phyloP scores from a whole-genome alignment of 2,329 filamentous ascomycete species.

The Arachnomyces sp. region DNA sequence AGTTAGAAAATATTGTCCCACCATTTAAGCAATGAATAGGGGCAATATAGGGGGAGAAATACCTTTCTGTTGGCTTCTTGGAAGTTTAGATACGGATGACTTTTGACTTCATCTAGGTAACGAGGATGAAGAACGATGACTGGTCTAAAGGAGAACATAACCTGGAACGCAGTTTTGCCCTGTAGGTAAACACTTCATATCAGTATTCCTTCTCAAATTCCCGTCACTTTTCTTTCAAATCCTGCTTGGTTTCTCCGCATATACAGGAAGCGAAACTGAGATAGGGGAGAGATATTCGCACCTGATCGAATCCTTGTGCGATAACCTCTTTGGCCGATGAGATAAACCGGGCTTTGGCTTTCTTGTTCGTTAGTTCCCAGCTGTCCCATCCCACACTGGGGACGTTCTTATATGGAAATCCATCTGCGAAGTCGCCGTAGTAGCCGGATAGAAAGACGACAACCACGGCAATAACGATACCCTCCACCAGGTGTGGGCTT shows the following conservation, averaged over 20 bases:
- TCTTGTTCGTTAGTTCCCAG: slow-evolving; percentile 25
- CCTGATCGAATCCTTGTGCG: slow-evolving; percentile 22
- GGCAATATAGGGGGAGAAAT: neutral
- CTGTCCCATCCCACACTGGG: slow-evolving; percentile 22
- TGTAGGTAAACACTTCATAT: slow-evolving; percentile 4
- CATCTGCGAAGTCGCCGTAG: slow-evolving; percentile 20
- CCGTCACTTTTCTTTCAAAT: neutral
- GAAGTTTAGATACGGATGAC: slow-evolving; percentile 22
- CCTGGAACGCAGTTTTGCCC: slow-evolving; percentile 21
- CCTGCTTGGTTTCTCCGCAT: no score
- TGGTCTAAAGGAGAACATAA: slow-evolving; percentile 17
- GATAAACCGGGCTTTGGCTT: slow-evolving; percentile 22
- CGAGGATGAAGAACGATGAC: slow-evolving; percentile 24
- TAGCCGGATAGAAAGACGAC: slow-evolving; percentile 16
- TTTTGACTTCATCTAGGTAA: slow-evolving; percentile 27
- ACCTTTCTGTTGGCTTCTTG: slow-evolving; percentile 19
- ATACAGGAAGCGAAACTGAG: no score
- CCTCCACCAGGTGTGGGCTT: slow-evolving; percentile 17
- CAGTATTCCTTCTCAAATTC: neutral
- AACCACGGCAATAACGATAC: slow-evolving; percentile 15
- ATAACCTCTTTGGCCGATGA: slow-evolving; percentile 19
- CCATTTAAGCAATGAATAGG: no score
- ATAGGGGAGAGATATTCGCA: slow-evolving; percentile 5
- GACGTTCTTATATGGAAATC: slow-evolving; percentile 20
- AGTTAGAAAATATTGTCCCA: no score